Percentiles rank a stretch among this genome's conserved stretches.
phyloP scores from a whole-genome alignment of 2,329 filamentous ascomycete species.

The Colletotrichum echinochloae region DNA sequence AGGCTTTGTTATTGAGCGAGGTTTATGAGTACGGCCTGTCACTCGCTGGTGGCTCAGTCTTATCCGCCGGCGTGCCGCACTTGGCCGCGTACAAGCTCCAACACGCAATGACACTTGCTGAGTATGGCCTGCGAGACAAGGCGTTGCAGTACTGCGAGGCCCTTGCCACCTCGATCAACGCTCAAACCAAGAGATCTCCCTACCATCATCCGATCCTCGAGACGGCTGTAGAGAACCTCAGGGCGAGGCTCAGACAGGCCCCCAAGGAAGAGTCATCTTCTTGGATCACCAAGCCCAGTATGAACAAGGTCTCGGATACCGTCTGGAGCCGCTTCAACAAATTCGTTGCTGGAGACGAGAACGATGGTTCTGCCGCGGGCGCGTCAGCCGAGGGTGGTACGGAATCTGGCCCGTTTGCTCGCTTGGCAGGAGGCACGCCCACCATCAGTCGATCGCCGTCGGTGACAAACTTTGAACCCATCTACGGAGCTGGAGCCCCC shows the following conservation, averaged over 20 bases:
- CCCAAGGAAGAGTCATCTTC: conserved; percentile 84
- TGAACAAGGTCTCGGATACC: conserved; percentile 93
- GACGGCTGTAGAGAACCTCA: conserved; percentile 83
- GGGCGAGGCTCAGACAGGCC: conserved; percentile 84
- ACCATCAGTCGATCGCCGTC: conserved; percentile 81
- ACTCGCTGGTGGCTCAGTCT: conserved; percentile 67
- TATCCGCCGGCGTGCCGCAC: conserved; percentile 76
- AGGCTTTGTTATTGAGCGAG: conserved; percentile 93
- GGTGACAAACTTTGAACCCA: conserved; percentile 72
- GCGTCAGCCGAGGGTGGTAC: conserved; percentile 66
- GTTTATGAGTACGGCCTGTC: conserved; percentile 92
- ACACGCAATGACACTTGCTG: conserved; percentile 85
- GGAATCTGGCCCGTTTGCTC: conserved; percentile 84
- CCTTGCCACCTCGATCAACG: conserved; percentile 79
- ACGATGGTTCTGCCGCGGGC: conserved; percentile 70
- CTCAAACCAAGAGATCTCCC: conserved; percentile 84
- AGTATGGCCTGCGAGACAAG: conserved; percentile 84
- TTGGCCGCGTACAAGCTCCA: conserved; percentile 92
- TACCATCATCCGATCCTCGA: conserved; percentile 87
- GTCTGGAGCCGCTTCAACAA: conserved; percentile 96
- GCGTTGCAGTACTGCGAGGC: conserved; percentile 93
- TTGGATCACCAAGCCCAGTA: conserved; percentile 94
- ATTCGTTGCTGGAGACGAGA: conserved; percentile 93
- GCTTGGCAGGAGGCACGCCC: conserved; percentile 80
- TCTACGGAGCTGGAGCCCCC: conserved; percentile 71